These are phyloP conservation scores for Cladosporium oxysporum DNA, from an alignment of 2,329 filamentous ascomycete species.

Conservation along the genomic window DNA sequence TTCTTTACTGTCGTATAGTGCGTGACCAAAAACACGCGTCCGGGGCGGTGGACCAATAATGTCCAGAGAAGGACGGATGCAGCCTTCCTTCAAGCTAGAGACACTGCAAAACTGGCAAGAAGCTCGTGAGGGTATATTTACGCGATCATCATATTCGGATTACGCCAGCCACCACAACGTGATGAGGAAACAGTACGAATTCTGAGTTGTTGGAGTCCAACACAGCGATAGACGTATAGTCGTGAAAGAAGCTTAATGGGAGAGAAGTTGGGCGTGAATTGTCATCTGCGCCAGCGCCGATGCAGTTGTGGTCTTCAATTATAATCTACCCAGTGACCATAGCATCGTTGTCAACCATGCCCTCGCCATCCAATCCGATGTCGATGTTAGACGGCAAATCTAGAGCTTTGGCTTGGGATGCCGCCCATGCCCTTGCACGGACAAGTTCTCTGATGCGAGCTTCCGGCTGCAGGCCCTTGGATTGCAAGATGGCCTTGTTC, in stretches of 20 bases:
- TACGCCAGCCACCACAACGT: too few relatives aligned
- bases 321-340: constrained; percentile 23
- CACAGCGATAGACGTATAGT: too few relatives aligned
- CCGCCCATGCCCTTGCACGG: constrained; percentile 81
- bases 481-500: constrained; percentile 81
- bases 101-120: too few relatives aligned
- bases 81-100: too few relatives aligned
- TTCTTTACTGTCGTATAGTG: too few relatives aligned
- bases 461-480: constrained; percentile 71
- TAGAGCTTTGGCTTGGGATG: constrained; percentile 58
- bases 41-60: too few relatives aligned
- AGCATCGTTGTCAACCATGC: constrained; percentile 23
- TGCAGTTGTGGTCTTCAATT: neutral
- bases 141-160: too few relatives aligned
- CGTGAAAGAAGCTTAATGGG: neutral
- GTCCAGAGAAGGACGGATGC: too few relatives aligned
- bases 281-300: constrained; percentile 2
- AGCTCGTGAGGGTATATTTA: too few relatives aligned
- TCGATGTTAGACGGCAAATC: constrained; percentile 42
- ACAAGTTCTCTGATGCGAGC: constrained; percentile 81
- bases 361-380: constrained; percentile 43
- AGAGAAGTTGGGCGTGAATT: neutral
- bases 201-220: too few relatives aligned
- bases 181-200: too few relatives aligned
- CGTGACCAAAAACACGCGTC: too few relatives aligned